Conservation (phyloP, 768 basidiomycete species). For the Boletus rubropictus region DNA sequence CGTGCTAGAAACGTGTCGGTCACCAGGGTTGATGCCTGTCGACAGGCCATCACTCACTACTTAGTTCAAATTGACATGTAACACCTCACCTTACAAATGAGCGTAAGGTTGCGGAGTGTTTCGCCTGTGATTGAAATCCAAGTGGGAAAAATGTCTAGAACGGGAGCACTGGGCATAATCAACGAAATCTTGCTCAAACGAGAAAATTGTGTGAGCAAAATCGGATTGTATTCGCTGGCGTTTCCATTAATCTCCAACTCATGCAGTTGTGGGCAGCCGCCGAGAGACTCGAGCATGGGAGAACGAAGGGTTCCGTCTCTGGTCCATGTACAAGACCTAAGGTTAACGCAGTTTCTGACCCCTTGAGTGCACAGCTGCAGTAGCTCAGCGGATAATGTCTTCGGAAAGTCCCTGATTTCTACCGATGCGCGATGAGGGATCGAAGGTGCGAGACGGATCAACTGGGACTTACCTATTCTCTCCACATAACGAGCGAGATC, state of each 20-base stretch:
- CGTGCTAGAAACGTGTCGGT: conserved; percentile 51
- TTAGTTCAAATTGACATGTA: background rate
- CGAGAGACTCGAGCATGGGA: conserved; percentile 50
- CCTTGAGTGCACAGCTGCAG: conserved; percentile 42
- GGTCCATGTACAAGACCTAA: conserved; percentile 70
- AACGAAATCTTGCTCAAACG: conserved; percentile 52
- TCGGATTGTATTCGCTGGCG: conserved; percentile 43
- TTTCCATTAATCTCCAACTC: conserved; percentile 73
- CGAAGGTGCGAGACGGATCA: background rate
- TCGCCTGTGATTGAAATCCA: conserved; percentile 47
- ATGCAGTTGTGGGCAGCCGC: conserved; percentile 35
- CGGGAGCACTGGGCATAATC: conserved; percentile 65
- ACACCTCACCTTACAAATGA: conserved; percentile 61
- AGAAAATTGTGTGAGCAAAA: conserved; percentile 45
- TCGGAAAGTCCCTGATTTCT: conserved; percentile 77
- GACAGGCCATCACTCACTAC: background rate
- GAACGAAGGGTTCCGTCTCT: conserved; percentile 69
- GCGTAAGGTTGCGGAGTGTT: conserved; percentile 50
- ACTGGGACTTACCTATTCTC: conserved; percentile 46
- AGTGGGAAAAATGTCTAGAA: conserved; percentile 42
- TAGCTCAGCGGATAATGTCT: conserved; percentile 35
- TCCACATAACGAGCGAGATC: conserved; percentile 55
- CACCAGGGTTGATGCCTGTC: conserved; percentile 50
- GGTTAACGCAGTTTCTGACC: conserved; percentile 54
- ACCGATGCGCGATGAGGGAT: conserved; percentile 5